phyloP scores from a whole-genome alignment of 768 basidiomycete genomes.

The Leccinum barrowsii region DNA sequence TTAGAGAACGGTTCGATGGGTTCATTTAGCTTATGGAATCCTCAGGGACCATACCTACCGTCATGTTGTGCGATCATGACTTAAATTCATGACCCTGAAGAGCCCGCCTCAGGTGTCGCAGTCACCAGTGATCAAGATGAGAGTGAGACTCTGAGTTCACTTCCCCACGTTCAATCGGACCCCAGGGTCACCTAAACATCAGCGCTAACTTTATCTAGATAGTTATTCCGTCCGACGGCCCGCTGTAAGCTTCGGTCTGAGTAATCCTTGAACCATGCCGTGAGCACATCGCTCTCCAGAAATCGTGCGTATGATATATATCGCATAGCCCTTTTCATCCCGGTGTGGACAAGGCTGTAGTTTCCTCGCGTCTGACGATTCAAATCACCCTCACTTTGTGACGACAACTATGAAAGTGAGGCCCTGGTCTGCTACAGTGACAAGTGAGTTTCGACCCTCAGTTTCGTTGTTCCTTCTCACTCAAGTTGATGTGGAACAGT shows the following conservation, averaged over 20 bases:
- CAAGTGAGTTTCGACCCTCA: slow-evolving; percentile 5
- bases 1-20: background rate
- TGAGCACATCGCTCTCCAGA: background rate
- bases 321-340: background rate
- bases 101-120: too few species aligned
- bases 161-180: background rate
- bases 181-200: background rate
- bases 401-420: background rate
- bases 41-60: background rate
- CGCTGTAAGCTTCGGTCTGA: background rate
- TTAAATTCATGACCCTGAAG: background rate
- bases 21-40: background rate
- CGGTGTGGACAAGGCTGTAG: background rate
- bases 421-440: slow-evolving; percentile 10
- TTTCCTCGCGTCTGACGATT: background rate
- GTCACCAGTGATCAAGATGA: too few species aligned
- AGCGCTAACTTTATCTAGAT: background rate
- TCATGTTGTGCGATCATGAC: background rate
- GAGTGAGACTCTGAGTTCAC: background rate
- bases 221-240: background rate
- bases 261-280: slow-evolving; percentile 2
- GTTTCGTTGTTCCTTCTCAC: background rate
- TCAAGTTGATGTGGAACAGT: slow-evolving; percentile 4
- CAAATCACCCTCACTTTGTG: background rate
- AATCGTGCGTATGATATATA: background rate